Base-by-base conservation (phyloP, 2,329 filamentous ascomycete species). In the Paracorniculantispora psalliotae region DNA sequence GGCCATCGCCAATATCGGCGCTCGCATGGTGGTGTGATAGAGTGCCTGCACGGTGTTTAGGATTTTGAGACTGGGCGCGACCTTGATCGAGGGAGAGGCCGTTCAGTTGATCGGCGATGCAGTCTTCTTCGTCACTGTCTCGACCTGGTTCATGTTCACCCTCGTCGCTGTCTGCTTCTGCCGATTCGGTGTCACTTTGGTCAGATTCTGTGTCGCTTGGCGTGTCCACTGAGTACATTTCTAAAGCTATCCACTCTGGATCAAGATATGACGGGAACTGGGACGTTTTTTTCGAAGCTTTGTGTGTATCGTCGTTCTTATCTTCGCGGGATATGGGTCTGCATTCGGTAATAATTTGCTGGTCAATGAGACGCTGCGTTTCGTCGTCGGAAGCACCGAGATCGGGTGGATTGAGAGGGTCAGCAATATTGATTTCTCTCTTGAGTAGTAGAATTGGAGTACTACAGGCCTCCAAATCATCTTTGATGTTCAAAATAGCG, bases 171-270 rank as follows among this genome's bases (percentile, higher is more conserved):
- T 80, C 76, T 0, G 67, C 64, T 13, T 68, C 70, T 8, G 57
- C 37, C 26, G 39, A 1, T 50, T 59, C 35, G 15, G 55, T 7
- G n/a, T 67, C 66, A 1, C 67, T 63, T 3, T 51, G 67, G 2
- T 80, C 81, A 4, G 90, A 86, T 17, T 84, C 82, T 7, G 23
- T 41, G 2, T 35, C 47, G 21, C 51, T 37, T 17, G 47, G 19
- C 33, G 21, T 13, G 28, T 59, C 39, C 28, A 28, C 48, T 8
- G 48, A 13, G 68, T 88, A 94, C 1, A 96, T 90, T 69, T 96
- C 91, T 17, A 97, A 84, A 0, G 92, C 92, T 63, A 96, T 83
- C 92, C 92, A 97, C 72, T 96, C 92, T 0, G 89, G 86, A 65
- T 96, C 92, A 0, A 96, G 77, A 61, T 52, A 59, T 21, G 56